Percentiles rank a stretch among this genome's conserved stretches.
Conservation (phyloP, 441 rosid genomes). For the Bruguiera hainesii region DNA sequence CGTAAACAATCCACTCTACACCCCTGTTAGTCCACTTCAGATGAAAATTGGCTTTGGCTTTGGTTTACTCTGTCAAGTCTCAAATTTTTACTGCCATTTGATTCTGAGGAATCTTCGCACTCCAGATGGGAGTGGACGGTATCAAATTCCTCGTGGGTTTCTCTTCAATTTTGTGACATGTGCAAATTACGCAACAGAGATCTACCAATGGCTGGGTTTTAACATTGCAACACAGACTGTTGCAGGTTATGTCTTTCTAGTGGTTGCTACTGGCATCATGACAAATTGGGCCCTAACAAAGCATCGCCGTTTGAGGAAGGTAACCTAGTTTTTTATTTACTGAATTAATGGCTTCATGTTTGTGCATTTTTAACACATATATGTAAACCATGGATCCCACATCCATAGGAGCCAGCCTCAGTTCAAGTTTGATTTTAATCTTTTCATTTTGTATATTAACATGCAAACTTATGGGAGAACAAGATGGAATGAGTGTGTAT, state of each 20-base stretch:
- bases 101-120: slow-evolving; percentile 73
- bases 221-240: slow-evolving; percentile 88
- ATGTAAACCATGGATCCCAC: no score
- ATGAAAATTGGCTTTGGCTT: slow-evolving; percentile 88
- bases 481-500: no score
- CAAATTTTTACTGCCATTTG: slow-evolving; percentile 85
- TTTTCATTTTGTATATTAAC: no score
- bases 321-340: slow-evolving; percentile 20
- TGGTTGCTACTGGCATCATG: slow-evolving; percentile 79
- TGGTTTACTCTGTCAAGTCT: slow-evolving; percentile 67
- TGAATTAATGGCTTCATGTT: background rate
- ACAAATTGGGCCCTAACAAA: slow-evolving; percentile 95
- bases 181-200: slow-evolving; percentile 93
- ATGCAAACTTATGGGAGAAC: no score
- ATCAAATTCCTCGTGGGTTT: slow-evolving; percentile 89
- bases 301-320: slow-evolving; percentile 87
- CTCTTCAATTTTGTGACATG: slow-evolving; percentile 90
- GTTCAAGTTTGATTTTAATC: no score
- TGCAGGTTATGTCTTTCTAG: slow-evolving; percentile 78
- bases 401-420: no score
- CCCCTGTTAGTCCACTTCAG: slow-evolving; percentile 80
- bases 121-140: slow-evolving; percentile 67
- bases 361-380: no score
- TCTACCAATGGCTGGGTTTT: slow-evolving; percentile 96
- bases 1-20: slow-evolving; percentile 85